A percentile compares a stretch with the other conserved stretches of the same genome.
Evolutionary conservation across 345 rosid species (phyloP).

Genomic region (Citrus australasica): DNA sequence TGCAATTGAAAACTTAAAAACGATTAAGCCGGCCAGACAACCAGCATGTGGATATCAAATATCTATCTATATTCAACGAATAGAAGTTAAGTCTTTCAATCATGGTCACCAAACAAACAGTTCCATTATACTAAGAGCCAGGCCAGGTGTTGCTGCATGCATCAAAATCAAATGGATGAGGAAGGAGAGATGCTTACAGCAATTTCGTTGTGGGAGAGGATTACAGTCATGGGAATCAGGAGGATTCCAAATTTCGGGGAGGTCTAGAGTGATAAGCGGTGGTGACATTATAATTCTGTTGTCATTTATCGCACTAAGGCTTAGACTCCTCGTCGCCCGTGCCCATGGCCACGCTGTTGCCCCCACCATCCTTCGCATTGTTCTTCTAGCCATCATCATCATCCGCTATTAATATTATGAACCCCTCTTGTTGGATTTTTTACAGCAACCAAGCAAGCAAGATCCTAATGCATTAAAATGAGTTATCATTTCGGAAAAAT

Average conservation of each 20-base stretch:
- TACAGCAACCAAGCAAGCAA: no score
- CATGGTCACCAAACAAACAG: not conserved
- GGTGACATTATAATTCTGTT: constrained; percentile 61
- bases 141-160: no score
- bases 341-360: constrained; percentile 4
- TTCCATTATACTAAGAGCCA: not conserved
- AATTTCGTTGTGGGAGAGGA: constrained; percentile 16
- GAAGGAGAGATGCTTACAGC: constrained; percentile 26
- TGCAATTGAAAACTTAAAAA: not conserved
- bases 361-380: not conserved
- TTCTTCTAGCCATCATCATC: constrained; percentile 12
- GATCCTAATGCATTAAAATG: no score
- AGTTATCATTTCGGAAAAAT: no score
- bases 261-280: constrained; percentile 68
- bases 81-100: not conserved
- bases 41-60: not conserved
- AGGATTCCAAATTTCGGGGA: constrained; percentile 63
- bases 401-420: no score
- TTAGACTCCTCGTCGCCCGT: constrained; percentile 1
- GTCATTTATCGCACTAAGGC: not conserved
- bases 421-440: no score
- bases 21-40: not conserved
- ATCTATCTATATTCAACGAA: not conserved
- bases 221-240: constrained; percentile 14
- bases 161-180: no score